phyloP scores from a whole-genome alignment of 768 basidiomycete species.

The Lentinula lateritia region DNA sequence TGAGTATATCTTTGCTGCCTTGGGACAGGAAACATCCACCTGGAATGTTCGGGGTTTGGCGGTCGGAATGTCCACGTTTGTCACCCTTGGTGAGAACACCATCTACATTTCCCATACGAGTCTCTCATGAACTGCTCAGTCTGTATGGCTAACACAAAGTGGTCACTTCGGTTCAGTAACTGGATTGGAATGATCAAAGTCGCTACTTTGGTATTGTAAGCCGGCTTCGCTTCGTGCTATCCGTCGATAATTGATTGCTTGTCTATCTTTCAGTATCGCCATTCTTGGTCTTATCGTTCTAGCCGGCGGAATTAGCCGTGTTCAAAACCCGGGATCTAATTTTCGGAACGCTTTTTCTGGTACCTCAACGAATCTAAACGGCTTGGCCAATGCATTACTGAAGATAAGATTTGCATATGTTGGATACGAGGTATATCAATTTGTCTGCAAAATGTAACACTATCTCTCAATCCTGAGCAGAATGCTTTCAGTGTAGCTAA shows the following conservation, averaged over 20 bases:
- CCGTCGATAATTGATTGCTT: neutral
- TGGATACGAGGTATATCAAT: conserved; percentile 29
- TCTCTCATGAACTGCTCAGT: conserved; percentile 15
- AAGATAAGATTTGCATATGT: conserved; percentile 24
- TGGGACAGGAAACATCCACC: conserved; percentile 20
- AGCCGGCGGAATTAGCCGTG: conserved; percentile 42
- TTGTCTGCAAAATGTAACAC: conserved; percentile 15
- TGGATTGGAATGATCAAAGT: conserved; percentile 28
- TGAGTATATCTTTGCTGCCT: conserved; percentile 28
- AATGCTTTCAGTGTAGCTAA: conserved; percentile 44
- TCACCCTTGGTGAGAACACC: conserved; percentile 21
- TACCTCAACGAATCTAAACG: conserved; percentile 20
- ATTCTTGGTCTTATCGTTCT: conserved; percentile 58
- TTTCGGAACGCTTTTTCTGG: conserved; percentile 55
- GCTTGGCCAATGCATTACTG: conserved; percentile 2
- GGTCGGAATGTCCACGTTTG: conserved; percentile 25
- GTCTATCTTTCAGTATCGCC: conserved; percentile 29
- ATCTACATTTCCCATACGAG: neutral
- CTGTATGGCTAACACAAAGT: conserved; percentile 26
- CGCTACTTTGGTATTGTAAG: conserved; percentile 24
- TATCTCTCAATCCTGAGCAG: conserved; percentile 5
- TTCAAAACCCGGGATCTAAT: conserved; percentile 52
- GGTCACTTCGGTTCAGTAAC: conserved; percentile 32
- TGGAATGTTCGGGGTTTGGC: conserved; percentile 32
- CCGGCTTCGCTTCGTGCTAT: neutral